Percentiles rank a stretch among this genome's conserved stretches.
phyloP scores from a whole-genome alignment of 192 early-diverging fungal species.

The Neocallimastix lanati region DNA sequence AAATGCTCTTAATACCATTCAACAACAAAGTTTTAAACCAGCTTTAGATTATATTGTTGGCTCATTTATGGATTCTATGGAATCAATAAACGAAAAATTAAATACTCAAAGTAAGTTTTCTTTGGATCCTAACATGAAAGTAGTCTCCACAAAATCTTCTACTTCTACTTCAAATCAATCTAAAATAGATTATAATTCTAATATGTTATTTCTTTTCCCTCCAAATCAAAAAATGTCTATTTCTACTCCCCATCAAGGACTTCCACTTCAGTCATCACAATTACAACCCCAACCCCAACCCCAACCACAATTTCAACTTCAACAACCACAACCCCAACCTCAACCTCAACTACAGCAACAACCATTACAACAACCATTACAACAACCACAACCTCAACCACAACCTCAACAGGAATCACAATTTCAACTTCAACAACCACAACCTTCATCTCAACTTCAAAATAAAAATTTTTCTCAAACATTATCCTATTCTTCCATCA shows the following conservation, averaged over 20 bases:
- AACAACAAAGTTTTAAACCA: neutral
- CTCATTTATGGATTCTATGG: neutral
- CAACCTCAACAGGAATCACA: too few species aligned
- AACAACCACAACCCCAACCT: too few species aligned
- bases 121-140: neutral
- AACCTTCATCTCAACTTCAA: too few species aligned
- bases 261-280: neutral
- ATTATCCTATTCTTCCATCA: too few species aligned
- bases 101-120: neutral
- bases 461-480: too few species aligned
- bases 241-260: neutral
- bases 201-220: neutral
- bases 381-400: too few species aligned
- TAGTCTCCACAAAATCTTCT: neutral
- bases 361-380: too few species aligned
- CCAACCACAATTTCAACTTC: too few species aligned
- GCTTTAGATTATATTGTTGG: neutral
- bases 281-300: neutral
- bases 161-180: neutral
- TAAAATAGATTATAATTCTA: neutral
- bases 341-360: too few species aligned
- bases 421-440: too few species aligned
- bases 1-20: neutral
- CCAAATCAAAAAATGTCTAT: neutral
- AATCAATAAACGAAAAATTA: neutral